A percentile compares a stretch with the other conserved stretches of the same genome.
Conservation (phyloP, 2,329 filamentous ascomycete genomes). For the Trichoderma polysporum region DNA sequence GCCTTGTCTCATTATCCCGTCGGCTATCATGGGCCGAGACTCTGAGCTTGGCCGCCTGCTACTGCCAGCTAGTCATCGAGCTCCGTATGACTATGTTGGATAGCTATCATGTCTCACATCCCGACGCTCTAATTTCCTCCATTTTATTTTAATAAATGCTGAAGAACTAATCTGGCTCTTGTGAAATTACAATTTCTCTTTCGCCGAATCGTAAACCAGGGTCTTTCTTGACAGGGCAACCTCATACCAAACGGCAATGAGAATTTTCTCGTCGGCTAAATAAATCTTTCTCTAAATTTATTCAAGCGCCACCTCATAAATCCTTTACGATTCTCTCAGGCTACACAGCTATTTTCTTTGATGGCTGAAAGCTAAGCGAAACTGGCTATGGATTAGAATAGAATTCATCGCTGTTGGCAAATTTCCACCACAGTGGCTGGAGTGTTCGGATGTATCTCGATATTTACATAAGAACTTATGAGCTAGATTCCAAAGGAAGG, state of each 20-base stretch:
- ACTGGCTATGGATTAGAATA: background rate
- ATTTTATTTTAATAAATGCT: background rate
- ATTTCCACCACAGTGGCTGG: background rate
- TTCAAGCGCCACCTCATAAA: background rate
- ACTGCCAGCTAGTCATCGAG: background rate
- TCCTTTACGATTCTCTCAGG: background rate
- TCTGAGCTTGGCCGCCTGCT: background rate
- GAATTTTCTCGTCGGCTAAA: background rate
- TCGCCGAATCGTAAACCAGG: background rate
- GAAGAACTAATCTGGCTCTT: background rate
- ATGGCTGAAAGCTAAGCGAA: background rate
- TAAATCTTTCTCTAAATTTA: background rate
- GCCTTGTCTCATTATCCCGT: background rate
- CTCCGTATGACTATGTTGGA: background rate
- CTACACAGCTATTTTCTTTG: background rate
- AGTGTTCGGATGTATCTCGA: background rate
- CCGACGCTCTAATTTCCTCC: background rate
- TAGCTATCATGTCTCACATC: background rate
- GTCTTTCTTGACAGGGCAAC: background rate
- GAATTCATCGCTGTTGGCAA: background rate
- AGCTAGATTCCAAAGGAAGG: background rate
- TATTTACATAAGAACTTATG: too few relatives aligned
- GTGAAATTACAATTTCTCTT: background rate
- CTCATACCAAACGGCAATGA: background rate
- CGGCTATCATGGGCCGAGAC: slow-evolving; percentile 6